Conservation (phyloP, 768 basidiomycete genomes). For the Glaciozyma martinii region DNA sequence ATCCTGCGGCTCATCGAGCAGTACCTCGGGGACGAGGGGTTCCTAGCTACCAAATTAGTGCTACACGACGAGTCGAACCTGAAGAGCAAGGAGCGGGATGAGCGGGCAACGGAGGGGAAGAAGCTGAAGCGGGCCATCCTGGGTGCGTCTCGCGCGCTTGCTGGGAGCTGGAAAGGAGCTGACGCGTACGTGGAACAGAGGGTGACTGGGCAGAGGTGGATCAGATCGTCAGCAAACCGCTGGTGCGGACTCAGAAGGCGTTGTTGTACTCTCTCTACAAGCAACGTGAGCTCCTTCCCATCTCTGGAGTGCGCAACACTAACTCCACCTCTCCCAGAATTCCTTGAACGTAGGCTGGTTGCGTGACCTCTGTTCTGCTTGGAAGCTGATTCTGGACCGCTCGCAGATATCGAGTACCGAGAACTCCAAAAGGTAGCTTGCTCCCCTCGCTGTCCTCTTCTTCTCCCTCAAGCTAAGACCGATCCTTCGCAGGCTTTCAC, state of each 20-base stretch:
- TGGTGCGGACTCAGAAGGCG: constrained; percentile 36
- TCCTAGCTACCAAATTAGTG: constrained; percentile 14
- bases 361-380: not conserved
- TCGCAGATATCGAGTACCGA: constrained; percentile 3
- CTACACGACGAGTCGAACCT: constrained; percentile 35
- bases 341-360: constrained; percentile 34
- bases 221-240: constrained; percentile 29
- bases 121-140: constrained; percentile 36
- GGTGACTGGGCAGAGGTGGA: constrained; percentile 34
- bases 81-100: constrained; percentile 4
- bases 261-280: constrained; percentile 38
- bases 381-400: not conserved
- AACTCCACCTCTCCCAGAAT: constrained; percentile 16
- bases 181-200: constrained; percentile 33
- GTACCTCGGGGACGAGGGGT: constrained; percentile 32
- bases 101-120: constrained; percentile 26
- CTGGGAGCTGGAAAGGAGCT: not conserved
- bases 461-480: not conserved
- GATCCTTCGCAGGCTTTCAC: constrained; percentile 36
- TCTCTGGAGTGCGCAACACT: not conserved
- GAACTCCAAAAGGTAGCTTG: not conserved
- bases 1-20: constrained; percentile 35
- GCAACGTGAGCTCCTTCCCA: constrained; percentile 23
- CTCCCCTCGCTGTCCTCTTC: not conserved
- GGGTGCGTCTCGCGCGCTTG: constrained; percentile 20